These are phyloP conservation scores for Aspergillus novoparasiticus DNA, from an alignment of 2,329 filamentous ascomycete genomes.

Conservation along the genomic window DNA sequence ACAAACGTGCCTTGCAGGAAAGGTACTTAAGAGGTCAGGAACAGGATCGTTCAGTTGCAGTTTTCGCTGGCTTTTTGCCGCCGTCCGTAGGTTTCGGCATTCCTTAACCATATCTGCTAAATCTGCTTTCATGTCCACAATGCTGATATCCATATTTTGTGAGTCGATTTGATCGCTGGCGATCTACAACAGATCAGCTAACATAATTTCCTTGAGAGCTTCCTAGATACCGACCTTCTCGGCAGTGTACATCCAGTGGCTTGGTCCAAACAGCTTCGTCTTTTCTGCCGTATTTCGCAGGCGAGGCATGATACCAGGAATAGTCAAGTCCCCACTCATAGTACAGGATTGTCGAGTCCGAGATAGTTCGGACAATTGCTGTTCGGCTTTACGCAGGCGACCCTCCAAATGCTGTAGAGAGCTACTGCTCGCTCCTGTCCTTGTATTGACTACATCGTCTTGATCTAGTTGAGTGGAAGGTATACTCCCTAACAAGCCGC, in stretches of 20 bases:
- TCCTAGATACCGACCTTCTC: slow-evolving; percentile 13
- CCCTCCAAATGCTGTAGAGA: slow-evolving; percentile 10
- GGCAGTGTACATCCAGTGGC: slow-evolving; percentile 16
- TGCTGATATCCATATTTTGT: slow-evolving; percentile 13
- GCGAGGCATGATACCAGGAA: slow-evolving; percentile 7
- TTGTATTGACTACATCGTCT: neutral
- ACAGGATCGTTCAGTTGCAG: slow-evolving; percentile 22
- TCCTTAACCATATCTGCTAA: slow-evolving; percentile 18
- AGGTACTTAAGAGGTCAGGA: slow-evolving; percentile 20
- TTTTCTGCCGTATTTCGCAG: slow-evolving; percentile 13
- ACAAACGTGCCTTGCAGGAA: slow-evolving; percentile 22
- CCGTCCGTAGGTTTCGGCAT: slow-evolving; percentile 20
- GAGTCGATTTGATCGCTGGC: slow-evolving; percentile 4
- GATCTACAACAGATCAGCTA: slow-evolving; percentile 12
- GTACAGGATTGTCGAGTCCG: neutral
- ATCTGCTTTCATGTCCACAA: slow-evolving; percentile 16
- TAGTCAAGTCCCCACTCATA: neutral
- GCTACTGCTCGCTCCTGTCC: neutral
- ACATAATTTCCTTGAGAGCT: neutral
- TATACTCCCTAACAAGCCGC: neutral
- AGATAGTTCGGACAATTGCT: slow-evolving; percentile 2
- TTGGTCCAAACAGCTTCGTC: slow-evolving; percentile 19
- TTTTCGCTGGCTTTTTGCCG: slow-evolving; percentile 23
- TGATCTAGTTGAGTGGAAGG: neutral
- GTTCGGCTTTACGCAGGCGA: slow-evolving; percentile 10